Base-by-base conservation (phyloP, 31 red algal species). In the Odonthalia washingtoniensis region DNA sequence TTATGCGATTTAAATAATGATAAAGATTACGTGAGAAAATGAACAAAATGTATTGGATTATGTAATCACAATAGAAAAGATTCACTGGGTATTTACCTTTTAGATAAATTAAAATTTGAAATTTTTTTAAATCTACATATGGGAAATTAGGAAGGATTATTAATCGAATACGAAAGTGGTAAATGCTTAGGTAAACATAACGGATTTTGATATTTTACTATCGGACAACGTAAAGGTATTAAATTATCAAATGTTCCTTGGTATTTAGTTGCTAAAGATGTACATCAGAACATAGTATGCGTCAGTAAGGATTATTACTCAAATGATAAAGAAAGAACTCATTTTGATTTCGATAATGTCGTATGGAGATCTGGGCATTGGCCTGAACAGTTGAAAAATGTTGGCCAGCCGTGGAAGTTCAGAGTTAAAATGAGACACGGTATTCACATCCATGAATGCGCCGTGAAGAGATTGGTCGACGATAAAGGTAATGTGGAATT, bases 1-100 rank as follows among this genome's bases (percentile, higher is more conserved):
- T n/a, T 87, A 78, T 24, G 93, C 87, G 4, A 40, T 36, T n/a
- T 99, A 97, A 83, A 95, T 95, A 4, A 75, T 99, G 18, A 95
- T 95, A 30, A 46, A 63, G n/a, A 64, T 92, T 12, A 84, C 27
- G 95, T 99, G 27, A 77, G 98, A 65, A n/a, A 57, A 37, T 74
- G 91, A 26, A 95, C 98, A n/a, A 41, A 87, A 21, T 40, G 38
- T 35, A 95, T 83, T 52, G 67, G 92, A 39, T 85, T 99, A 74
- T 90, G 95, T 16, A 99, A 95, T 70, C 67, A 90, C 31, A 36
- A 70, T 32, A 81, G 95, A 4, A 77, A 69, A 41, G 98, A 99
- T 65, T 99, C 98, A 44, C 98, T 97, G 65, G 98, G 98, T 38
- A 97, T 99, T 31, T 99, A 95, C 77, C 97, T 99, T 75, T 81